Base-by-base conservation (phyloP, 805 yeast genomes). In the Millerozyma miso region DNA sequence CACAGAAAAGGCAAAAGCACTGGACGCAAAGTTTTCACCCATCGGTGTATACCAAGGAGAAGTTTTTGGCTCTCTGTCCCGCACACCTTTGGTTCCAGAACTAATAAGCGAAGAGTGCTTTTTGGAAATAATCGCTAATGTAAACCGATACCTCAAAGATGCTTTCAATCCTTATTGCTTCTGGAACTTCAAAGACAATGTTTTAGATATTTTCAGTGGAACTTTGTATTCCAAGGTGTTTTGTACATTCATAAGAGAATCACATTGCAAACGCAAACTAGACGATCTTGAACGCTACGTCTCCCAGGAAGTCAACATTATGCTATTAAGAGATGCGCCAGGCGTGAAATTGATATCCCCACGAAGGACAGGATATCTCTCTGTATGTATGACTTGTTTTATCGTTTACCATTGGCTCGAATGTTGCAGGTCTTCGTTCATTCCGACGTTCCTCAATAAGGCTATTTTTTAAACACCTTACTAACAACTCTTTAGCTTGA, bases 11-110 rank as follows among this genome's bases (percentile, higher is more conserved):
- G 48, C 41, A 1, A 17, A 35, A 4, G 33, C 23, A 17, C 38
- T 31, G 13, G 34, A 32, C 17, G 14, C 31, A 14, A 31, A 37
- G 1, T 77, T 74, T 50, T 53, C 48, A 0, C 67, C 74, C 0
- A 53, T 48, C 6, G 81, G 81, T 0, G 38, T 47, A 8, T 59
- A 58, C 42, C 64, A 69, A 18, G 73, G 64, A 2, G 71, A 74
- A 33, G 48, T 61, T 31, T 84, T 68, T 58, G 88, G 88, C 0
- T 52, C 53, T 4, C 65, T 76, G 0, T 81, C 88, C 0, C 55
- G 63, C 0, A 73, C 85, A 3, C 85, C 69, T 5, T 43, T 69
- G 38, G 62, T 68, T 16, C 62, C 66, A 3, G 48, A 39, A 3
- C 35, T 54, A 33, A 34, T 71, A 12, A 4, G 55, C 1, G 55